Base-by-base conservation (phyloP, 2,329 filamentous ascomycete species). In the Catunica adiposa region DNA sequence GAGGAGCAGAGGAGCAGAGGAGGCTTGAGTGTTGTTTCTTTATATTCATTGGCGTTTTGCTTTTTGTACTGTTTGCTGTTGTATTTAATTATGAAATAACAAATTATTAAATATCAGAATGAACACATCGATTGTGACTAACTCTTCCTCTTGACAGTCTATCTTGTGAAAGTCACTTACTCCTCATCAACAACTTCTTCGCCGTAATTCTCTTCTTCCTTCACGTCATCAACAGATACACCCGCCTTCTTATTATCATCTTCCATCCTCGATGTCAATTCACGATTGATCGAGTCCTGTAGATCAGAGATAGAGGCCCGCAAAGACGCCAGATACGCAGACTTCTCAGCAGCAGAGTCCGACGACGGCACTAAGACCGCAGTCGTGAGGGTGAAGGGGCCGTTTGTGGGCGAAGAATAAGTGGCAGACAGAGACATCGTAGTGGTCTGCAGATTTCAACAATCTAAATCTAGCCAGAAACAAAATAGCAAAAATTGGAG, bases 131-230 rank as follows among this genome's bases (percentile, higher is more conserved):
- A n/a, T n/a, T n/a, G n/a, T n/a, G n/a, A n/a, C n/a, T n/a, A n/a
- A n/a, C n/a, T n/a, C n/a, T n/a, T n/a, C n/a, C n/a, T n/a, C n/a
- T n/a, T n/a, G n/a, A n/a, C 38, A 15, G 17, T 37, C 26, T 53
- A 34, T 53, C 38, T 42, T 9, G 4, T 9, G 6, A 9, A 11
- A 47, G 5, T 34, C 42, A 15, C 14, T 52, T 22, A 52, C 17
- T 54, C 65, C 54, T 77, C 77, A 56, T 85, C 82, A 52, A 83
- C 80, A 11, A 82, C 78, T 66, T 94, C 88, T 67, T 94, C 89
- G 51, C 88, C 89, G 65, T 95, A 94, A 64, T 89, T 84, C 63
- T 86, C 79, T 64, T 88, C 85, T 64, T 82, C 80, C 59, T 76
- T 75, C 9, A 67, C 72, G 58, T 82, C 78, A 58, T 79, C 74